These are phyloP conservation scores for Hapsidospora chrysogenum DNA, from an alignment of 495 filamentous ascomycete genomes.

Conservation along the genomic window DNA sequence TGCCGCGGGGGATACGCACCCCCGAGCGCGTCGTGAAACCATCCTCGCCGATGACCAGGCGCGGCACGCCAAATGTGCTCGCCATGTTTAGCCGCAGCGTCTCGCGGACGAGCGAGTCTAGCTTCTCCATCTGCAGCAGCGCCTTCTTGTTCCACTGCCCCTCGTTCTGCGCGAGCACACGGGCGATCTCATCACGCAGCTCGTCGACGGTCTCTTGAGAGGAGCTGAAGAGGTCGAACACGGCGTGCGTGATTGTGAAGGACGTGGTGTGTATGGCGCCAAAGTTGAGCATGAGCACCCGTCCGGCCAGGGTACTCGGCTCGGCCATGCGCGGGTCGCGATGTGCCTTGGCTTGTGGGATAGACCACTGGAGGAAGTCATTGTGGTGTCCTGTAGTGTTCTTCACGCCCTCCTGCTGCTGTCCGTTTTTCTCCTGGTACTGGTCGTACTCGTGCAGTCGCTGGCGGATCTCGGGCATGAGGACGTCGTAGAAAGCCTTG, in stretches of 20 bases:
- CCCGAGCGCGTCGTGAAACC: constrained; percentile 19
- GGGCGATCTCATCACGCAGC: constrained; percentile 33
- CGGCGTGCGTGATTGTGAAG: constrained; percentile 18
- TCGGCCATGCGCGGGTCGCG: constrained; percentile 13
- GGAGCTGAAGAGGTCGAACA: background rate
- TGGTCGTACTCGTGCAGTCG: constrained; percentile 13
- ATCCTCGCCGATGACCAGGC: constrained; percentile 11
- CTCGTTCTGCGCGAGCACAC: constrained; percentile 12
- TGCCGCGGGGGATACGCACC: constrained; percentile 9
- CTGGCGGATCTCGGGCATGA: constrained; percentile 15
- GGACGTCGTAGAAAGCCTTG: constrained; percentile 10
- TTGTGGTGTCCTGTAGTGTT: constrained; percentile 10
- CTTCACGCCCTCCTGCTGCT: constrained; percentile 7
- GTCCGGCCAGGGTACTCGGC: constrained; percentile 10
- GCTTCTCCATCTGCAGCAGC: constrained; percentile 19
- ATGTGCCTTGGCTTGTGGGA: constrained; percentile 12
- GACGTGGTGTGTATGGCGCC: constrained; percentile 33
- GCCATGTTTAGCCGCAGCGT: constrained; percentile 16
- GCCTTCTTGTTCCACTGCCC: constrained; percentile 26
- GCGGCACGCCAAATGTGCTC: constrained; percentile 11
- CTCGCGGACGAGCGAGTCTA: constrained; percentile 23
- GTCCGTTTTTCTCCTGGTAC: background rate
- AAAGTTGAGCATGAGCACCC: constrained; percentile 27
- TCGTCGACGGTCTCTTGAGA: constrained; percentile 24
- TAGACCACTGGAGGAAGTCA: constrained; percentile 23